Evolutionary conservation across 2,329 filamentous ascomycete species (phyloP), one percentile per base, ranked within the genome.

Genomic region (Alternaria infectoria): DNA sequence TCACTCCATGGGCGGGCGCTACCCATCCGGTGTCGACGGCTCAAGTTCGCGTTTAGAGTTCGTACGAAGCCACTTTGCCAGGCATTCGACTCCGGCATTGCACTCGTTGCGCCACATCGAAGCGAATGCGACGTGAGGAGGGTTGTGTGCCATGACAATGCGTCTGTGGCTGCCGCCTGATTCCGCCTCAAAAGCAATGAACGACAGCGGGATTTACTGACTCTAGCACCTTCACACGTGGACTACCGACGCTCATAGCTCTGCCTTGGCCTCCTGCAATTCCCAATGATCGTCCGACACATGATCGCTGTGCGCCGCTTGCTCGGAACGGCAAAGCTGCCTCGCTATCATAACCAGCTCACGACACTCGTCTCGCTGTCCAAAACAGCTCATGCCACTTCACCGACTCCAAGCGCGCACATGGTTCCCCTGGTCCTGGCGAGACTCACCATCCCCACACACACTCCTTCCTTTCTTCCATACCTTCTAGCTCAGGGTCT

Each of bases 1-100:
- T 68, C 65, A 69, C 59, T 61, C 62, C 40, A 52, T 60, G 60
- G 57, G 65, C 67, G 64, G 64, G 62, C 69, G 59, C 68, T 68
- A 69, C 64, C 59, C 54, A 54, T 59, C 55, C 56, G 67, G 65
- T 56, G 60, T 58, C 55, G 54, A 64, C 25, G 61, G 57, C 50
- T 65, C 43, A 62, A 32, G 43, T 50, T 56, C 59, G 59, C 60
- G 25, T 50, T 43, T 46, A 43, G 46, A 61, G 47, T 46, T 70
- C 65, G 66, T 67, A 69, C 69, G 64, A 70, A 45, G 50, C 55
- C 40, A 52, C 49, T 25, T 26, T 28, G 47, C 47, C 43, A 44
- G 43, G 28, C 30, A 54, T 58, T 43, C 40, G 30, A 56, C 28
- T 49, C 28, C 59, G 51, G 50, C 44, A 56, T 19, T 30, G 51